Base-by-base conservation (phyloP, 2,329 filamentous ascomycete species). In the Phaeophleospora eucalypticola region DNA sequence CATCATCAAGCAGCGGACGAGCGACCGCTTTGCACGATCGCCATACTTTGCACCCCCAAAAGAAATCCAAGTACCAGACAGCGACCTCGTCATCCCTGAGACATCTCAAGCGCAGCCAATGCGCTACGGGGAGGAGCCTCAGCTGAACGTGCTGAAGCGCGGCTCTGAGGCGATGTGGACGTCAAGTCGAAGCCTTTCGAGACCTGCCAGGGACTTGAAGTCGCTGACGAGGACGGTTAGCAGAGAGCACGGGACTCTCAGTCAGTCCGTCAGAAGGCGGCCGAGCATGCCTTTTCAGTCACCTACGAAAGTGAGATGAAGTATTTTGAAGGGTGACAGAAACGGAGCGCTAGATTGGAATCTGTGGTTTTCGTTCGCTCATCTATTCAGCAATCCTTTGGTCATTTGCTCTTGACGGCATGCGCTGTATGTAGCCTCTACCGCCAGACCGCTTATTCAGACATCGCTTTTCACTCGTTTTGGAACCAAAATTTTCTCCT, bases 221-320 rank as follows among this genome's bases (percentile, higher is more conserved):
- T 41, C 46, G 3, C 36, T 64, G 41, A 64, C 59, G 14, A 48
- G 60, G 40, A 53, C 37, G 2, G 59, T 62, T 19, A 62, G 60
- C 34, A 48, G 46, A 32, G 55, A 53, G 12, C 36, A 58, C 43
- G 61, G 61, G 1, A 64, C 61, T 15, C 32, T 60, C 41, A 62
- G 59, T 39, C 60, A 62, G 45, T 48, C 54, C 37, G 43, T 49
- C 21, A 54, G 57, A 29, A 53, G 61, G 37, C 47, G 52, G 32
- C 45, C 56, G 16, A 59, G 55, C 39, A n/a, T 58, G 38, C 43
- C 49, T 10, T 62, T 62, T n/a, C 52, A 48, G 36, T 56, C 49
- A n/a, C 59, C 59, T 2, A 51, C 40, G 21, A 62, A 58, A 43
- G 38, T 52, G 16, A 41, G 34, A 18, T 50, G 36, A 45, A 24